Evolutionary conservation across 768 basidiomycete genomes (phyloP).

Genomic region (Obba rivulosa): DNA sequence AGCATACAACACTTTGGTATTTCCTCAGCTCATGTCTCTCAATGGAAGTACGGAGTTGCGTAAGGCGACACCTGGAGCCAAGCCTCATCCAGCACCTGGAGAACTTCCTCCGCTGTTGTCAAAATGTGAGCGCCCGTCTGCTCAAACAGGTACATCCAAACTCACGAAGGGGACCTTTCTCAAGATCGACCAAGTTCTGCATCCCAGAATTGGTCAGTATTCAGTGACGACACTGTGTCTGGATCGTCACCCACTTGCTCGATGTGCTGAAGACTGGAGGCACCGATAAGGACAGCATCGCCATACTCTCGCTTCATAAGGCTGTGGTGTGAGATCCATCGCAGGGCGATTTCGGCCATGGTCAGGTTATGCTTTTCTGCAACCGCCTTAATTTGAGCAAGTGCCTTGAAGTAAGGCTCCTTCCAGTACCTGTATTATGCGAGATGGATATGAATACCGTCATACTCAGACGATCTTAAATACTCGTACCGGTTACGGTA

Average conservation of each 20-base stretch:
- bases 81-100: constrained; percentile 44
- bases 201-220: too few species aligned
- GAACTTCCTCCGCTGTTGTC: constrained; percentile 41
- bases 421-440: constrained; percentile 53
- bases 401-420: constrained; percentile 43
- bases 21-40: neutral
- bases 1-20: too few species aligned
- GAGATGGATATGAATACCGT: neutral
- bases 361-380: constrained; percentile 34
- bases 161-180: constrained; percentile 40
- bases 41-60: constrained; percentile 22
- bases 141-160: neutral
- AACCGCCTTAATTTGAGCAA: constrained; percentile 37
- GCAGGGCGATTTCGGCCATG: constrained; percentile 34
- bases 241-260: constrained; percentile 37
- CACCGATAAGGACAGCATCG: constrained; percentile 55
- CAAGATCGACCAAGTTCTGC: constrained; percentile 44
- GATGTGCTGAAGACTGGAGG: constrained; percentile 50
- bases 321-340: constrained; percentile 46
- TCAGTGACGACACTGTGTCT: too few species aligned
- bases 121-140: neutral
- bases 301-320: constrained; percentile 38
- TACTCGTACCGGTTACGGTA: constrained; percentile 13
- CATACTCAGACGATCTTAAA: neutral
- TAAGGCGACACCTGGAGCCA: constrained; percentile 40